These are phyloP conservation scores for Saposhnikovia divaricata DNA, from an alignment of 129 eudicot species.

Conservation along the genomic window DNA sequence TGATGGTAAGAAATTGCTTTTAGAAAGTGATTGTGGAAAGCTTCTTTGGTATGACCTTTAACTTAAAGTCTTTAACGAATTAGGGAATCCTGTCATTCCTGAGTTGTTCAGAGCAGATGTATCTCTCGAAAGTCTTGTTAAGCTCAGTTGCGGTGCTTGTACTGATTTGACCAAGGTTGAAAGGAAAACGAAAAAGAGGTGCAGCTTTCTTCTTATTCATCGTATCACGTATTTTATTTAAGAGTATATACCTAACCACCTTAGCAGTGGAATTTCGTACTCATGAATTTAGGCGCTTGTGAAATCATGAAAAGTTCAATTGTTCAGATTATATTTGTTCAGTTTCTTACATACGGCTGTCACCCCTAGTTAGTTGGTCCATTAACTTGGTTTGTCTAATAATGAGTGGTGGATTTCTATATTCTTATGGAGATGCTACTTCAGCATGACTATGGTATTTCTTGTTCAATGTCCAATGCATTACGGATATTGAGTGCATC, in stretches of 20 bases:
- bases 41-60: not conserved
- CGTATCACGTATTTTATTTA: not conserved
- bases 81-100: not conserved
- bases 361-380: too few species aligned
- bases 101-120: not conserved
- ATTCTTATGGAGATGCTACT: too few species aligned
- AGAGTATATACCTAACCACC: too few species aligned
- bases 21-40: not conserved
- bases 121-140: not conserved
- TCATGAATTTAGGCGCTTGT: too few species aligned
- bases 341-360: too few species aligned
- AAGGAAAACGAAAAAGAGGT: not conserved
- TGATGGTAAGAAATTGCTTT: not conserved
- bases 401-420: too few species aligned
- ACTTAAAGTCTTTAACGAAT: not conserved
- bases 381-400: too few species aligned
- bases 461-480: too few species aligned
- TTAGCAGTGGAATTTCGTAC: not conserved
- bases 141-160: not conserved
- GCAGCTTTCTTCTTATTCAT: not conserved
- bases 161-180: not conserved
- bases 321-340: too few species aligned
- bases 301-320: too few species aligned
- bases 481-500: not conserved
- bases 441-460: too few species aligned